Conservation (phyloP, 495 filamentous ascomycete genomes). For the Terfezia boudieri region DNA sequence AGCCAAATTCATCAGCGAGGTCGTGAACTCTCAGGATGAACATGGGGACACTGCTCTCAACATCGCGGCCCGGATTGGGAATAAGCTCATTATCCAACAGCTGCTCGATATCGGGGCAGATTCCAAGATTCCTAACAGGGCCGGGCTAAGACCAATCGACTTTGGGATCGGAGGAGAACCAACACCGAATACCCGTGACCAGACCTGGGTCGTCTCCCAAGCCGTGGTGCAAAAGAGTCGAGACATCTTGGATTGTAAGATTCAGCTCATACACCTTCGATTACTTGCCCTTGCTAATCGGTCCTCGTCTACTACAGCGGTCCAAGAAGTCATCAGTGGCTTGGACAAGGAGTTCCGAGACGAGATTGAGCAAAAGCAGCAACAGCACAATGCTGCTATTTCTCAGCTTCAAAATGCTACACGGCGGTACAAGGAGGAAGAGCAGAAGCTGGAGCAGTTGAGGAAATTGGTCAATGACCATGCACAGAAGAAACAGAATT, state of each 20-base stretch:
- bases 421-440: slow-evolving; percentile 51
- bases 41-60: slow-evolving; percentile 88
- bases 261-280: slow-evolving; percentile 1
- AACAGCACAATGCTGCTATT: slow-evolving; percentile 55
- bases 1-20: slow-evolving; percentile 78
- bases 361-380: slow-evolving; percentile 61
- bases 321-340: slow-evolving; percentile 47
- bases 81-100: slow-evolving; percentile 75
- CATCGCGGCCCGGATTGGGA: slow-evolving; percentile 74
- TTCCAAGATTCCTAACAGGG: slow-evolving; percentile 66
- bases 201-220: slow-evolving; percentile 13
- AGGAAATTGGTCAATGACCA: slow-evolving; percentile 20
- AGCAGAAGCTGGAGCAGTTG: slow-evolving; percentile 42
- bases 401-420: slow-evolving; percentile 54
- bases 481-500: slow-evolving; percentile 15
- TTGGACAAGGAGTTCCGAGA: slow-evolving; percentile 50
- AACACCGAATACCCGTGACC: slow-evolving; percentile 13
- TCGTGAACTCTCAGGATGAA: slow-evolving; percentile 82
- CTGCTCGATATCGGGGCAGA: slow-evolving; percentile 84
- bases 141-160: slow-evolving; percentile 64
- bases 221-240: slow-evolving; percentile 19
- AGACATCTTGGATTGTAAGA: slow-evolving; percentile 49
- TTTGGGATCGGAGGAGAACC: slow-evolving; percentile 66
- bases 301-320: slow-evolving; percentile 28
- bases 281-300: slow-evolving; percentile 13